These are phyloP conservation scores for Periconia digitata DNA, from an alignment of 2,329 filamentous ascomycete genomes.

Conservation along the genomic window DNA sequence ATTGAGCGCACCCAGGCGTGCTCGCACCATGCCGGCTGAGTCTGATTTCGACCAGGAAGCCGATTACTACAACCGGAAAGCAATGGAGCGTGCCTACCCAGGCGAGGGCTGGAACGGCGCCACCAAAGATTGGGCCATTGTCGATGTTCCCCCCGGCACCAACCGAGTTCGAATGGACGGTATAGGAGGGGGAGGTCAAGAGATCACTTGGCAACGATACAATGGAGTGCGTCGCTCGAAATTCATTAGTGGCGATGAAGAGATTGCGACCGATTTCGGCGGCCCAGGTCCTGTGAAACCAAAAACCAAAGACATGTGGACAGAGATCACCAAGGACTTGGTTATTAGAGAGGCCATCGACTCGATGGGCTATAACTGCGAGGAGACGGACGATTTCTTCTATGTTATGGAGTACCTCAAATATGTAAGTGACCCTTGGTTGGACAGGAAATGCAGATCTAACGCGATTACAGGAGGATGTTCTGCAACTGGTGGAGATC, in stretches of 20 bases:
- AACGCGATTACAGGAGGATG: conserved; percentile 68
- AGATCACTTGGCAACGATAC: conserved; percentile 77
- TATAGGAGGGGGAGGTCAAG: conserved; percentile 70
- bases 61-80: conserved; percentile 67
- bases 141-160: conserved; percentile 83
- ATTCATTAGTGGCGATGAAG: conserved; percentile 69
- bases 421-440: conserved; percentile 66
- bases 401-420: conserved; percentile 90
- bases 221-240: conserved; percentile 74
- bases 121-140: conserved; percentile 76
- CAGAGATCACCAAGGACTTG: conserved; percentile 92
- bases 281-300: conserved; percentile 33
- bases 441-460: conserved; percentile 2
- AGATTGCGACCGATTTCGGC: conserved; percentile 49
- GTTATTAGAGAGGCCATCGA: conserved; percentile 86
- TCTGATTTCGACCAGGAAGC: conserved; percentile 57
- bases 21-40: conserved; percentile 37
- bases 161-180: conserved; percentile 82
- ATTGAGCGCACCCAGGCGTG: conserved; percentile 49
- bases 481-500: conserved; percentile 78
- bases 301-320: conserved; percentile 72
- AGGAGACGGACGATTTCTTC: conserved; percentile 86
- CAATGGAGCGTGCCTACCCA: conserved; percentile 66
- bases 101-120: conserved; percentile 75
- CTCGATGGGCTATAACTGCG: conserved; percentile 79